Evolutionary conservation across 805 yeast species (phyloP).

Genomic region (Monosporozyma siamensis): DNA sequence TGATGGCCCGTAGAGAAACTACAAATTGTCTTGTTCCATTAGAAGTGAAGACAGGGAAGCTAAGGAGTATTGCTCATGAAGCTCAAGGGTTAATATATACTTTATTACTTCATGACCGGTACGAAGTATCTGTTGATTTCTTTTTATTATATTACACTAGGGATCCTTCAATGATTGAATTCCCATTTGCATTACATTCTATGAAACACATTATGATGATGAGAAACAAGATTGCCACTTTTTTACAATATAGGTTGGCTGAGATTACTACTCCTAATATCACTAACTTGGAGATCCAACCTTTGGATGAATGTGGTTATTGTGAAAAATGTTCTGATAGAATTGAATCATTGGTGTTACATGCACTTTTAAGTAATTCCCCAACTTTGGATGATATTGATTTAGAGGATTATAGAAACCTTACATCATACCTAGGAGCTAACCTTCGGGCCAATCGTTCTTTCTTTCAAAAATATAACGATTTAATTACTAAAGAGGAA

Average conservation of each 20-base stretch:
- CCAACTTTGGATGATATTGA: conserved; percentile 43
- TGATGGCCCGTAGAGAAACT: conserved; percentile 45
- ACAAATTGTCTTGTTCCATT: conserved; percentile 56
- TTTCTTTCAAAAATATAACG: conserved; percentile 70
- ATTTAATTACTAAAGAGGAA: conserved; percentile 65
- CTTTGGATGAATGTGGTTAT: conserved; percentile 38
- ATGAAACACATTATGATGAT: conserved; percentile 58
- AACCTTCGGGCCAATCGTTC: conserved; percentile 34
- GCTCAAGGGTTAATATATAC: conserved; percentile 85
- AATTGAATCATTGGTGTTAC: conserved; percentile 54
- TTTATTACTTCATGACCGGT: conserved; percentile 67
- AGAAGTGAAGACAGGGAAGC: conserved; percentile 81
- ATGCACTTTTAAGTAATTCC: conserved; percentile 38
- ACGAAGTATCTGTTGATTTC: conserved; percentile 54
- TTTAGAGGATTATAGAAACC: conserved; percentile 39
- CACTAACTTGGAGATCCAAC: conserved; percentile 39
- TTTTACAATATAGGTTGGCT: conserved; percentile 37
- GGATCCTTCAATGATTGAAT: conserved; percentile 43
- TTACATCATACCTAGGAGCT: conserved; percentile 41
- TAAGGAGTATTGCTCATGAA: conserved; percentile 55
- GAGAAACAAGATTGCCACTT: conserved; percentile 60
- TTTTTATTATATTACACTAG: conserved; percentile 70
- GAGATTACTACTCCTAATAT: conserved; percentile 9
- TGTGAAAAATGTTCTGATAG: conserved; percentile 56
- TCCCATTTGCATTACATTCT: conserved; percentile 46